phyloP scores from a whole-genome alignment of 148 eudicot genomes.

The Limonium bicolor region DNA sequence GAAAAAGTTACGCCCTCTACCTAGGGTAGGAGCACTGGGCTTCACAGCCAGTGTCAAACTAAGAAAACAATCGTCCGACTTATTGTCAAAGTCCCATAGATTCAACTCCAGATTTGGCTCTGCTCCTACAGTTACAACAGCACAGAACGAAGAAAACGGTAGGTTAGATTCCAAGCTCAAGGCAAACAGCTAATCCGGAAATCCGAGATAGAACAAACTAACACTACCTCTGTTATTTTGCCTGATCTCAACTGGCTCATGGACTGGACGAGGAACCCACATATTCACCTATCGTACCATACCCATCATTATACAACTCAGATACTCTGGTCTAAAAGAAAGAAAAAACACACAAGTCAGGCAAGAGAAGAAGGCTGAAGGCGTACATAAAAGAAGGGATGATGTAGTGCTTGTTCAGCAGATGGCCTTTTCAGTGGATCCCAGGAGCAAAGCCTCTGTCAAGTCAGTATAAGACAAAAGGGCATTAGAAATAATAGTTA shows the following conservation, averaged over 20 bases:
- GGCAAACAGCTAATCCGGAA: neutral
- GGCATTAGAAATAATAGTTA: neutral
- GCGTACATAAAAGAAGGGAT: conserved; percentile 82
- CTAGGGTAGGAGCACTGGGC: conserved; percentile 49
- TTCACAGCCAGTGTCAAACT: conserved; percentile 83
- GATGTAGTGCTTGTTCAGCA: conserved; percentile 66
- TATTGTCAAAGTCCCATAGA: conserved; percentile 68
- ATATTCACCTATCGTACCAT: conserved; percentile 28
- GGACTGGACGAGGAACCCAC: conserved; percentile 46
- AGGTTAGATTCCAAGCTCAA: neutral
- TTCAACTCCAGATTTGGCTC: conserved; percentile 84
- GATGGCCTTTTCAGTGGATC: conserved; percentile 86
- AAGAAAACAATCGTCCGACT: conserved; percentile 75
- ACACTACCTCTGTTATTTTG: conserved; percentile 36
- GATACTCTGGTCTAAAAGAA: neutral
- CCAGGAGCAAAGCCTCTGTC: conserved; percentile 80
- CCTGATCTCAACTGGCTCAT: conserved; percentile 39
- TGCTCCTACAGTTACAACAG: conserved; percentile 40
- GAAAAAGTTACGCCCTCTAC: conserved; percentile 13
- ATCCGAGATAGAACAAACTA: neutral
- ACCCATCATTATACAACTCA: conserved; percentile 13
- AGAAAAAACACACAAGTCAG: neutral
- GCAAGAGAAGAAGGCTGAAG: conserved; percentile 6
- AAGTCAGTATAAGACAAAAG: neutral
- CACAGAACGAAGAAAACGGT: neutral